A percentile compares a stretch with the other conserved stretches of the same genome.
phyloP scores from a whole-genome alignment of 345 rosid species.

The Acer yangbiense region DNA sequence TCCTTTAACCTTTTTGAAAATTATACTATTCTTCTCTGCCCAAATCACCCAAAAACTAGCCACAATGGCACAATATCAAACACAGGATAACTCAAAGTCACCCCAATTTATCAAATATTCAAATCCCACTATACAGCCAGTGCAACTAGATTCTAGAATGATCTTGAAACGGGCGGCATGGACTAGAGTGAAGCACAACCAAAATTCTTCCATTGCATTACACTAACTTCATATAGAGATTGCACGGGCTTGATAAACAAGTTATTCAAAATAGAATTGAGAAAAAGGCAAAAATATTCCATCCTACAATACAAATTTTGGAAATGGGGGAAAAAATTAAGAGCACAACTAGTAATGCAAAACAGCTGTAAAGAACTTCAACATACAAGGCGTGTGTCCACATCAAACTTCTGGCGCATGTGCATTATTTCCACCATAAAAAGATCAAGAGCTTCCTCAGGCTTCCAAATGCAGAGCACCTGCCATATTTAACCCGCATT shows the following conservation, averaged over 20 bases:
- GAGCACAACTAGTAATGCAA: not conserved
- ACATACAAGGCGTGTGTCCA: slow-evolving; percentile 87
- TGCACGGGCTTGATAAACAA: not conserved
- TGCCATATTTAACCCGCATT: slow-evolving; percentile 31
- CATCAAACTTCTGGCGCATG: slow-evolving; percentile 98
- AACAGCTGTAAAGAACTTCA: not conserved
- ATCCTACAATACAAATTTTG: not conserved
- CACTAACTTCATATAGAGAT: not conserved
- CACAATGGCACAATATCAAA: not conserved
- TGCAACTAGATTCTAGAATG: not conserved
- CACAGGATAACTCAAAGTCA: not conserved
- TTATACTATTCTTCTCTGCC: not conserved
- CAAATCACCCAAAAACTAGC: not conserved
- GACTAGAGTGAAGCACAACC: not conserved
- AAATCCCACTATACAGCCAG: not conserved
- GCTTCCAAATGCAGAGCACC: slow-evolving; percentile 89
- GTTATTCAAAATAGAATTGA: not conserved
- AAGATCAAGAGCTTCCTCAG: slow-evolving; percentile 87
- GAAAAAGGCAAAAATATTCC: not conserved
- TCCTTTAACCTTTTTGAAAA: not conserved
- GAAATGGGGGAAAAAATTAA: not conserved
- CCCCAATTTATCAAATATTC: not conserved
- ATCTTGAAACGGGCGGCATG: not conserved
- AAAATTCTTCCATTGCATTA: not conserved
- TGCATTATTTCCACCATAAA: slow-evolving; percentile 99